Evolutionary conservation across 345 rosid genomes (phyloP), one percentile per base, ranked within the genome.

Genomic region (Rhodamnia argentea): DNA sequence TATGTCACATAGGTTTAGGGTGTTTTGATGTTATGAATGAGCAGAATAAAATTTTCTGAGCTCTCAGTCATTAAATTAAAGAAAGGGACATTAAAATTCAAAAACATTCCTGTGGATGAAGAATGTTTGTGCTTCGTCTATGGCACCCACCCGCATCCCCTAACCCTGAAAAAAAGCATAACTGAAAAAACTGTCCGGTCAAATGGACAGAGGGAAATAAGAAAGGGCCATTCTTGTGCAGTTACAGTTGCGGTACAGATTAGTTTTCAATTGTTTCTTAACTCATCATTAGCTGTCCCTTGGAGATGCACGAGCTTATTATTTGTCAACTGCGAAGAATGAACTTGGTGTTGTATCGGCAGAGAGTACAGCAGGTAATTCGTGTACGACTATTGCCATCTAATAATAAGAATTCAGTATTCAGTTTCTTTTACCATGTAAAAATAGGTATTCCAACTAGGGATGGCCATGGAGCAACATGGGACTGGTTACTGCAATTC

Each of bases 291-390:
- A 97, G 99, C 92, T 96, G 84, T 97, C 99, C 42, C 96, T 96
- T 52, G 99, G 99, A 87, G 99, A 97, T 90, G 93, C 98, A 60
- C 96, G 98, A 85, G 97, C 99, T 70, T 97, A 97, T 91, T 94
- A 94, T 89, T 90, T 97, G 54, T 95, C 99, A 62, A 97, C 99
- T 4, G 98, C 97, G 16, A 91, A 94, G 91, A 96, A 97, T 84
- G 98, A 97, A 83, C 93, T 96, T 29, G 99, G 99, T 29, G 98
- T 97, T 55, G 92, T 97, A 59, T 94, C 99, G 22, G 98, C 98
- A 13, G 96, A 96, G 84, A 96, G 99, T 86, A 57, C 90, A 81
- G 94, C 98, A 84, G 99, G 99, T 96, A 92, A 88, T 85, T 59
- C 7, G 6, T 23, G 24, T 54, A 40, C 18, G 5, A 40, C 18